Evolutionary conservation across 1,284 basidiomycete species (phyloP).

Genomic region (Phenoliferia sp.): DNA sequence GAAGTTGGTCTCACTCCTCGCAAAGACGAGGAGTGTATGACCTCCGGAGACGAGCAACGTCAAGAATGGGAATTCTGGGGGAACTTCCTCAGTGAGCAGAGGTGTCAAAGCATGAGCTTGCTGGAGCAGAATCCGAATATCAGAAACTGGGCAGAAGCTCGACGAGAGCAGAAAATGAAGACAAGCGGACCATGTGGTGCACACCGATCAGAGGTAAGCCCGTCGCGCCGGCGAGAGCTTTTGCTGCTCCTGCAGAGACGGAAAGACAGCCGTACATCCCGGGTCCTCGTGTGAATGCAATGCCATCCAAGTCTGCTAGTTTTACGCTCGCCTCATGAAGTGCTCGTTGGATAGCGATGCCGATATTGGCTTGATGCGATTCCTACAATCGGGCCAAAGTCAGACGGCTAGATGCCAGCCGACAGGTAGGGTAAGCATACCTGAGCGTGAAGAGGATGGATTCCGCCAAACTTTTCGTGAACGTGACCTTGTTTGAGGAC

Average conservation of each 20-base stretch:
- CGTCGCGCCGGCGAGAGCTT: conserved; percentile 68
- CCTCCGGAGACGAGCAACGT: conserved; percentile 84
- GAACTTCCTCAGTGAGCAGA: conserved; percentile 56
- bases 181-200: conserved; percentile 76
- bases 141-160: conserved; percentile 1
- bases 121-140: conserved; percentile 40
- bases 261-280: conserved; percentile 76
- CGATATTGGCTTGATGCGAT: conserved; percentile 62
- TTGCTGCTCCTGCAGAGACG: conserved; percentile 71
- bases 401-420: too few relatives aligned
- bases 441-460: conserved; percentile 59
- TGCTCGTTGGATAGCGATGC: conserved; percentile 63
- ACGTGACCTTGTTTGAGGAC: conserved; percentile 70
- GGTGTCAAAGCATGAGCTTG: conserved; percentile 91
- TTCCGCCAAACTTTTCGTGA: conserved; percentile 70
- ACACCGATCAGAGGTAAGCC: conserved; percentile 79
- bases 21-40: conserved; percentile 80
- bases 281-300: conserved; percentile 87
- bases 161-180: conserved; percentile 7
- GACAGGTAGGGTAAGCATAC: conserved; percentile 39
- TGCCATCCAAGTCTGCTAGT: conserved; percentile 66
- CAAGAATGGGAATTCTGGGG: conserved; percentile 75
- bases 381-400: conserved; percentile 6
- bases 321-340: conserved; percentile 58
- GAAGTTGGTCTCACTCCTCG: conserved; percentile 56